These are phyloP conservation scores for Mycena kentingensis DNA, from an alignment of 768 basidiomycete species.

Conservation along the genomic window DNA sequence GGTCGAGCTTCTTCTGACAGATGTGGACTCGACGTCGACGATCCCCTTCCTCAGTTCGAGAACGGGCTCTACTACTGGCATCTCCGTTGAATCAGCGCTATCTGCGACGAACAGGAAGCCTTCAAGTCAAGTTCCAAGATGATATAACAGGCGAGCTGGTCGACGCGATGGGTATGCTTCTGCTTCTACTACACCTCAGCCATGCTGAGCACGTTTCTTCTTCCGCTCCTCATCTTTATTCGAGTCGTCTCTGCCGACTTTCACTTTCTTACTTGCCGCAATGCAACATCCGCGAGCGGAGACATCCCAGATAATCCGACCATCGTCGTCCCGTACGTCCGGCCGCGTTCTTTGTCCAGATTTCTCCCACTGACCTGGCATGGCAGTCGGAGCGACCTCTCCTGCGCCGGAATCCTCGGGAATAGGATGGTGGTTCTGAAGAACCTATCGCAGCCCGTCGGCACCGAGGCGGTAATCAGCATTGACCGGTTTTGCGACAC, in stretches of 20 bases:
- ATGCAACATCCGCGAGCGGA: not conserved
- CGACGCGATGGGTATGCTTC: too few species aligned
- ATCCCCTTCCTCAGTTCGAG: too few species aligned
- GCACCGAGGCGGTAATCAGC: not conserved
- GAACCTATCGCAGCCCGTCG: conserved; percentile 5
- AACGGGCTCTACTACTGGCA: too few species aligned
- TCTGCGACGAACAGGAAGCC: too few species aligned
- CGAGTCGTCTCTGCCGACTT: conserved; percentile 4
- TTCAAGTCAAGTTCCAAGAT: too few species aligned
- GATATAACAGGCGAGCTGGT: too few species aligned
- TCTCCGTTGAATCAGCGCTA: too few species aligned
- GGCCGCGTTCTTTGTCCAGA: not conserved
- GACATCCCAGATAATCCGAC: not conserved
- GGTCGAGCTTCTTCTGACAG: too few species aligned
- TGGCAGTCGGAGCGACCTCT: conserved; percentile 6
- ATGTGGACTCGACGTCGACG: too few species aligned
- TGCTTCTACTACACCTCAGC: too few species aligned
- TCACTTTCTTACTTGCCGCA: conserved; percentile 2
- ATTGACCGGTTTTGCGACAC: conserved; percentile 1
- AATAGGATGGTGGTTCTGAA: not conserved
- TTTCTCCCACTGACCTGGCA: not conserved
- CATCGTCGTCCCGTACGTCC: conserved; percentile 6
- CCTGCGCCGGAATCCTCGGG: conserved; percentile 8
- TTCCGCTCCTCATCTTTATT: too few species aligned
- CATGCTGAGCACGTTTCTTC: too few species aligned